Conservation (phyloP, 225 moss, liverwort and hornwort genomes). For the Bryum argenteum region DNA sequence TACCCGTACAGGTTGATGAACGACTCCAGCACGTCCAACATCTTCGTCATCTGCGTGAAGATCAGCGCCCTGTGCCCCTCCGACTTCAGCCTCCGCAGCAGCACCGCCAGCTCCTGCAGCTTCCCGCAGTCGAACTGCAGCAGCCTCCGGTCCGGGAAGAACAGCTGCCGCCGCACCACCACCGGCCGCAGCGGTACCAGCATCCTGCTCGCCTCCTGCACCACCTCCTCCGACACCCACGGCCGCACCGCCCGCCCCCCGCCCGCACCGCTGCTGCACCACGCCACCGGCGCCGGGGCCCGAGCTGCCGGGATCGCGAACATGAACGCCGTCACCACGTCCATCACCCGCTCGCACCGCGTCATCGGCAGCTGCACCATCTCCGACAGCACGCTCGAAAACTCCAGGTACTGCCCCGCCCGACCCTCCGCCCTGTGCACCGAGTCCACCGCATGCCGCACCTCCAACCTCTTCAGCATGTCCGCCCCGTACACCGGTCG, state of each 20-base stretch:
- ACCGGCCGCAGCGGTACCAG: conserved; percentile 83
- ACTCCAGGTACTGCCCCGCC: conserved; percentile 64
- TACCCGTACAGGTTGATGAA: conserved; percentile 98
- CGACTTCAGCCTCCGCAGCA: conserved; percentile 78
- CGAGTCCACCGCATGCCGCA: conserved; percentile 70
- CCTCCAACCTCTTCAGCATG: conserved; percentile 61
- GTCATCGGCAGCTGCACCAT: conserved; percentile 79
- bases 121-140: conserved; percentile 99
- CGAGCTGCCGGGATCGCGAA: conserved; percentile 93
- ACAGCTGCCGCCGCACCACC: conserved; percentile 84
- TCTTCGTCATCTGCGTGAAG: conserved; percentile 99
- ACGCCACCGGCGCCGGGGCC: conserved; percentile 72
- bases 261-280: conserved; percentile 68
- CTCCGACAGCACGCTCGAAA: conserved; percentile 74
- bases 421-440: conserved; percentile 68
- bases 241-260: conserved; percentile 32
- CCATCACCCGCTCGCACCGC: conserved; percentile 68
- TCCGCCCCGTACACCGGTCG: conserved; percentile 69
- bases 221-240: conserved; percentile 31
- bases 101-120: conserved; percentile 76
- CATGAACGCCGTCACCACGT: conserved; percentile 82
- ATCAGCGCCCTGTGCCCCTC: conserved; percentile 95
- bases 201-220: conserved; percentile 55
- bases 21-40: conserved; percentile 90
- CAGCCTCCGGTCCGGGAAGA: conserved; percentile 92